Evolutionary conservation across 2,329 filamentous ascomycete genomes (phyloP).

Genomic region (Epichloe aotearoae): DNA sequence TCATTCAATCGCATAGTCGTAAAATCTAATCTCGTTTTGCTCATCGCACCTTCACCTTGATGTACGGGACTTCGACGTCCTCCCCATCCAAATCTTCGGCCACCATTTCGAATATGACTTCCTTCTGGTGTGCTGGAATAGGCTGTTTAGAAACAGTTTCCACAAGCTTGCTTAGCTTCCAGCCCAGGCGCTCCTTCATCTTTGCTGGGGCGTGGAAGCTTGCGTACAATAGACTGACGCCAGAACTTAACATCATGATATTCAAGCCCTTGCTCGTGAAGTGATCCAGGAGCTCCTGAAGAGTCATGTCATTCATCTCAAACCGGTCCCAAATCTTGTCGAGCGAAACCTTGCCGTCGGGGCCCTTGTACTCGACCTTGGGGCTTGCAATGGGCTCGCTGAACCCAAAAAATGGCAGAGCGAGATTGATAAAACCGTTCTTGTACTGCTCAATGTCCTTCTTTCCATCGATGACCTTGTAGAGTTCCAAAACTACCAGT

Average conservation of each 20-base stretch:
- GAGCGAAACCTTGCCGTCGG: constrained; percentile 64
- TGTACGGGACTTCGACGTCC: constrained; percentile 94
- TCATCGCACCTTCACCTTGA: constrained; percentile 63
- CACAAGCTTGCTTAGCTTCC: constrained; percentile 82
- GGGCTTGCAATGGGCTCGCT: constrained; percentile 90
- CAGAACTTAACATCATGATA: constrained; percentile 92
- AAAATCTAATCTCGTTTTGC: constrained; percentile 6
- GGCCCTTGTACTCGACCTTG: constrained; percentile 79
- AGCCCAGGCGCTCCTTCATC: constrained; percentile 65
- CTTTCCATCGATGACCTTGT: constrained; percentile 95
- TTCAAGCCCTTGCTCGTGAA: constrained; percentile 71
- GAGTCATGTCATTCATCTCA: constrained; percentile 73
- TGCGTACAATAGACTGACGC: constrained; percentile 86
- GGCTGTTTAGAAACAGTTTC: constrained; percentile 85
- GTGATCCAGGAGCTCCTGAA: constrained; percentile 68
- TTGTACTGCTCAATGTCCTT: constrained; percentile 97
- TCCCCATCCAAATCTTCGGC: constrained; percentile 79
- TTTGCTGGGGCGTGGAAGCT: constrained; percentile 73
- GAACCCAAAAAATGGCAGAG: constrained; percentile 95
- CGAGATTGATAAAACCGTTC: constrained; percentile 95
- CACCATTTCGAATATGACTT: constrained; percentile 92
- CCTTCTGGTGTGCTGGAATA: constrained; percentile 82
- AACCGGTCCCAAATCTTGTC: constrained; percentile 99
- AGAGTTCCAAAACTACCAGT: constrained; percentile 81
- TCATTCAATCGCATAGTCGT: not conserved